These are phyloP conservation scores for Cercospora beticola DNA, from an alignment of 2,329 filamentous ascomycete genomes.

Conservation along the genomic window DNA sequence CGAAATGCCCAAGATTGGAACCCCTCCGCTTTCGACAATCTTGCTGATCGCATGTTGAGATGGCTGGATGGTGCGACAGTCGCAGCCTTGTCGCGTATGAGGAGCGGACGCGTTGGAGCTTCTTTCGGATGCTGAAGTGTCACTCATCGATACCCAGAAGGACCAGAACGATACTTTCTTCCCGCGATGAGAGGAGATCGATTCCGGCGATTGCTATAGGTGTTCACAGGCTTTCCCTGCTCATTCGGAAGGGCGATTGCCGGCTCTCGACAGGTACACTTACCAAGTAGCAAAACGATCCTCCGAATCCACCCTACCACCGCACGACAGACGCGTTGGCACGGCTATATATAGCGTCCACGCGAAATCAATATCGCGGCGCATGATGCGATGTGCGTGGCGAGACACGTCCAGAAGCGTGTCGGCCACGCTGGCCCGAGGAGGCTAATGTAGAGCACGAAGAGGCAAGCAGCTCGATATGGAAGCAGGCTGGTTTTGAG, in stretches of 20 bases:
- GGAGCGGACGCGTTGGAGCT: constrained; percentile 3
- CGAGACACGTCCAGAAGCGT: background rate
- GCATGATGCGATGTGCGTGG: background rate
- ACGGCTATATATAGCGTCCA: background rate
- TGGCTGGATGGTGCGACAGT: constrained; percentile 19
- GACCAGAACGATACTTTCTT: background rate
- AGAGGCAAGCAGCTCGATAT: background rate
- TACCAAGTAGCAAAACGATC: background rate
- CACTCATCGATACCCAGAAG: background rate
- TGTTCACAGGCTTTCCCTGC: background rate
- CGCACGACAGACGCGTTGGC: background rate
- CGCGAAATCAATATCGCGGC: background rate
- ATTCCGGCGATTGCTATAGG: background rate
- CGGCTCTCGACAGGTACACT: background rate
- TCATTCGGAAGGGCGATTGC: background rate
- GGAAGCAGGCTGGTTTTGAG: background rate
- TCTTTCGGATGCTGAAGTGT: background rate
- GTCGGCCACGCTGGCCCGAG: background rate
- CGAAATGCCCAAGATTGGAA: constrained; percentile 15
- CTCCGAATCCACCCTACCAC: background rate
- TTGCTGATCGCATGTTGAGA: constrained; percentile 9
- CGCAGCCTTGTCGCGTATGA: constrained; percentile 19
- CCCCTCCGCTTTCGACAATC: constrained; percentile 7
- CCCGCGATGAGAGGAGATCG: background rate
- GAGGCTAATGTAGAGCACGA: background rate